Evolutionary conservation across 2,329 filamentous ascomycete genomes (phyloP), one percentile per base, ranked within the genome.

Genomic region (Didymella pinodella): DNA sequence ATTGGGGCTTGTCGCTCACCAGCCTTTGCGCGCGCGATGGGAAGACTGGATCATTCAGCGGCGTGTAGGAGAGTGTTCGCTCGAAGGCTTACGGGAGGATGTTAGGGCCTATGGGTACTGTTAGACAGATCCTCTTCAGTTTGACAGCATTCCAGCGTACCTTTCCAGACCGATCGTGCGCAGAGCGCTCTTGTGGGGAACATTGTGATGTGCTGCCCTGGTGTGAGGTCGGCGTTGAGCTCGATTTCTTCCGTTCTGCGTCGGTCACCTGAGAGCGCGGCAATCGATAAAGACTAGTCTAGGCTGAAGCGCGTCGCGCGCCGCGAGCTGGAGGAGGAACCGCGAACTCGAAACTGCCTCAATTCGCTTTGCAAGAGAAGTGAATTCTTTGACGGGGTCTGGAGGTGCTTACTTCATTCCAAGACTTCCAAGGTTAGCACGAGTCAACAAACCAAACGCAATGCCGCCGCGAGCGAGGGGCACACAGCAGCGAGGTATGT

Each of bases 101-200:
- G 68, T 90, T 87, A 52, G 88, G 88, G 56, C 88, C 88, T 90
- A 69, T 1, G 14, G 11, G 36, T 14, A 36, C 32, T 41, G 29
- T 59, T 59, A 61, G 40, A 38, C 46, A 51, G 5, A n/a, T 11
- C 5, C 14, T 2, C 7, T 8, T 18, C 14, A 53, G 28, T 48
- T 18, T 16, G 32, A 45, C 16, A 45, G 20, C 25, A 22, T 7
- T n/a, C 26, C 12, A 0, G 59, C 79, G 66, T 79, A 93, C 92
- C 92, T 85, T 96, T 96, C 92, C 92, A 96, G 72, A 93, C 88
- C 48, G 92, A 95, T 69, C 92, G 89, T 80, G 88, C 88, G 65
- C 65, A 73, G 11, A 78, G 84, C 71, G 82, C 83, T 72, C 87
- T 83, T 68, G 90, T 91, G 63, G 88, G 84, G 76, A 88, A 84